A percentile compares a stretch with the other conserved stretches of the same genome.
These are phyloP conservation scores for Colletotrichum higginsianum DNA, from an alignment of 2,329 filamentous ascomycete genomes.

Conservation along the genomic window DNA sequence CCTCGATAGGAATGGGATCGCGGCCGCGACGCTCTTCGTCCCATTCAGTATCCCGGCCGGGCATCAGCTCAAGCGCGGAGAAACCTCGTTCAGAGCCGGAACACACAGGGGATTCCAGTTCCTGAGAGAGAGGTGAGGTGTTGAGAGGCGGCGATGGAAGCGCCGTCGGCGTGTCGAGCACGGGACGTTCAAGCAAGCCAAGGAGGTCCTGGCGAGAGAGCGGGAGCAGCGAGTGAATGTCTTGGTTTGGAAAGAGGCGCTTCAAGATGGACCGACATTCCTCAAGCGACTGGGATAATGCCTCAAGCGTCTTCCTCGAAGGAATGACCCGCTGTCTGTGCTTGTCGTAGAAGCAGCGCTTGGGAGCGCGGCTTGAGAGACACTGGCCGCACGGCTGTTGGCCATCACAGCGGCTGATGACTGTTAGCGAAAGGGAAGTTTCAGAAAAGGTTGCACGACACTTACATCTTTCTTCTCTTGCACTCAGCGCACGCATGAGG, in stretches of 20 bases:
- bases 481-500: constrained; percentile 82
- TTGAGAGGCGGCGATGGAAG: constrained; percentile 70
- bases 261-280: constrained; percentile 76
- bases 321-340: constrained; percentile 83
- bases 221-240: constrained; percentile 65
- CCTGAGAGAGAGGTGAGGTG: constrained; percentile 62
- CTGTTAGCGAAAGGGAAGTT: constrained; percentile 46
- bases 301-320: constrained; percentile 80
- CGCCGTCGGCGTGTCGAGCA: constrained; percentile 55
- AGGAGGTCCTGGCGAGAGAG: constrained; percentile 74
- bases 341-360: constrained; percentile 86
- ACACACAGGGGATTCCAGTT: constrained; percentile 64
- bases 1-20: constrained; percentile 73
- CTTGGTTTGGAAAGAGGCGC: constrained; percentile 72
- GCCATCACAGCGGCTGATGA: constrained; percentile 78
- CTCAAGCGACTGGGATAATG: constrained; percentile 75
- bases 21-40: constrained; percentile 73
- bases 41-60: constrained; percentile 74
- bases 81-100: constrained; percentile 66
- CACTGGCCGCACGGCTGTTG: constrained; percentile 87
- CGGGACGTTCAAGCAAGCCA: constrained; percentile 66
- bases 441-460: neutral
- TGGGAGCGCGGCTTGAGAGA: constrained; percentile 84
- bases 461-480: constrained; percentile 82
- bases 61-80: constrained; percentile 77